These are phyloP conservation scores for Carex littledalei DNA, from an alignment of 176 grass and related monocot species.

Conservation along the genomic window DNA sequence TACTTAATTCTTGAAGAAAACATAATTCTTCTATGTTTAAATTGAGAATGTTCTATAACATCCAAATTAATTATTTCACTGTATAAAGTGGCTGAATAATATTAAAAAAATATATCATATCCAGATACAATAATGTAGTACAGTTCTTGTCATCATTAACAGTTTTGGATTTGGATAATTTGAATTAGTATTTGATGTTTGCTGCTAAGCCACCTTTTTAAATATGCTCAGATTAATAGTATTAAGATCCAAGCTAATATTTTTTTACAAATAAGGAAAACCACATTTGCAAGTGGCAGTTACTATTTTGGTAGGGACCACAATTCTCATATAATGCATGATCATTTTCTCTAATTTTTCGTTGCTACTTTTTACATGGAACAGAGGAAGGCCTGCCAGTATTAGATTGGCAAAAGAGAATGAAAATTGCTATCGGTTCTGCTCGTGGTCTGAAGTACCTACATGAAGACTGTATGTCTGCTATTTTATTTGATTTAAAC, in stretches of 20 bases:
- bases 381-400: slow-evolving; percentile 29
- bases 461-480: slow-evolving; percentile 83
- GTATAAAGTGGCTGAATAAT: no score
- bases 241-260: background rate
- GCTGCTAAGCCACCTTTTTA: background rate
- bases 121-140: background rate
- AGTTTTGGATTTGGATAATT: background rate
- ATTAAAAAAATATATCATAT: background rate
- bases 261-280: background rate
- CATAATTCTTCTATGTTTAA: no score
- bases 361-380: background rate
- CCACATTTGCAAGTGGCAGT: background rate
- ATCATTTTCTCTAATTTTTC: background rate
- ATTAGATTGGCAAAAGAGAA: slow-evolving; percentile 73
- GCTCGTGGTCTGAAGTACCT: slow-evolving; percentile 78
- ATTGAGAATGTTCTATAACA: no score
- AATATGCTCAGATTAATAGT: background rate
- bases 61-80: no score
- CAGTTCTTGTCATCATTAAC: background rate
- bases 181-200: background rate
- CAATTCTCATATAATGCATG: background rate
- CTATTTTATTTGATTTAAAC: background rate
- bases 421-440: slow-evolving; percentile 77
- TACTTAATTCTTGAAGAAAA: no score
- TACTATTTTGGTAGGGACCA: background rate